A percentile compares a stretch with the other conserved stretches of the same genome.
These are phyloP conservation scores for Thuidium tamariscinum DNA, from an alignment of 225 moss, liverwort and hornwort species.

Conservation along the genomic window DNA sequence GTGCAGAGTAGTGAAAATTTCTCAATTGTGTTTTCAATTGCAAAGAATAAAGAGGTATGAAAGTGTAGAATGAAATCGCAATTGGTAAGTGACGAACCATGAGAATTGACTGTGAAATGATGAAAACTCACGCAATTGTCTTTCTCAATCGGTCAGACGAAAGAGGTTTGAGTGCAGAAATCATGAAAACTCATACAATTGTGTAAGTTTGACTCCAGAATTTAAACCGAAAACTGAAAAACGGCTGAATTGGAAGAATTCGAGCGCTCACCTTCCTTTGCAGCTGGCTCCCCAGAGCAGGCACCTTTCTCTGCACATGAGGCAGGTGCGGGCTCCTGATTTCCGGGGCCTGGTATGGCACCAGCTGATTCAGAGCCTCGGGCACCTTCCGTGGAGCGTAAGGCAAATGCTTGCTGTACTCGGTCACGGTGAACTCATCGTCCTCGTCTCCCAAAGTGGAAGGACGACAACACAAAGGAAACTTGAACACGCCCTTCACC, in stretches of 20 bases:
- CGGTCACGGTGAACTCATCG: neutral
- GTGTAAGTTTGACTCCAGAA: neutral
- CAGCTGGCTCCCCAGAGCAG: neutral
- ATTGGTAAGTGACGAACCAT: neutral
- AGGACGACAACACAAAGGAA: conserved; percentile 22
- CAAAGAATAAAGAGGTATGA: neutral
- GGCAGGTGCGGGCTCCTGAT: conserved; percentile 1
- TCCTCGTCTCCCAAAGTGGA: conserved; percentile 3
- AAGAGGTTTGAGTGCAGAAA: neutral
- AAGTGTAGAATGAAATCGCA: neutral
- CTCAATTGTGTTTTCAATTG: neutral
- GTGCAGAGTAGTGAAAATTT: neutral
- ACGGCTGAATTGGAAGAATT: neutral
- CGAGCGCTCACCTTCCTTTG: conserved; percentile 3
- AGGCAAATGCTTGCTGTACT: conserved; percentile 16
- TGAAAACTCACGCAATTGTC: neutral
- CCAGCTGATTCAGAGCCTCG: conserved; percentile 2
- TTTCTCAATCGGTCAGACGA: neutral
- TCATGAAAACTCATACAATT: neutral
- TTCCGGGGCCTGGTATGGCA: neutral
- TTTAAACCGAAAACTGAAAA: neutral
- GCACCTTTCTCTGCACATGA: neutral
- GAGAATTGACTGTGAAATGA: neutral
- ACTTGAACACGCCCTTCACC: conserved; percentile 12
- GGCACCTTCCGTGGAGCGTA: conserved; percentile 1